phyloP scores from a whole-genome alignment of 176 grass and related monocot genomes.

The Triticum monococcum region DNA sequence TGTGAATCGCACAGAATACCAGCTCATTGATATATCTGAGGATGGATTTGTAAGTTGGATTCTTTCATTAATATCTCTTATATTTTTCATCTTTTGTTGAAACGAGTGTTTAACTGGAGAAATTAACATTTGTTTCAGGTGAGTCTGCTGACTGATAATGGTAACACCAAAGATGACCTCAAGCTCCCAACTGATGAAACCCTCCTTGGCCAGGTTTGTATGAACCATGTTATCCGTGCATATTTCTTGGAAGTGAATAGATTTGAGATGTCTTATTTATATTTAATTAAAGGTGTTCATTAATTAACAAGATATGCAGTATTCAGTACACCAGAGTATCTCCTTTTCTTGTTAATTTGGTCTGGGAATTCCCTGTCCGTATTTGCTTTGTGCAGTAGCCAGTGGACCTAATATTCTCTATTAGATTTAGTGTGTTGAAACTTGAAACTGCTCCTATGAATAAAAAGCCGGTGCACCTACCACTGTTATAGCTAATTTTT shows the following conservation, averaged over 20 bases:
- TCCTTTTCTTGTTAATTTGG: neutral
- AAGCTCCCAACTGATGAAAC: slow-evolving; percentile 46
- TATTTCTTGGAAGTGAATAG: neutral
- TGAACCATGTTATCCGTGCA: neutral
- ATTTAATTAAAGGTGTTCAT: neutral
- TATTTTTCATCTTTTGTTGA: neutral
- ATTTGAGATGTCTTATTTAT: neutral
- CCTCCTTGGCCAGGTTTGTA: slow-evolving; percentile 39
- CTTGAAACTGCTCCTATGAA: neutral
- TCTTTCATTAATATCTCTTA: neutral
- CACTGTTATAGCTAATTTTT: neutral
- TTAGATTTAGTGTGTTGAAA: neutral
- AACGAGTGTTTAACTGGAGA: neutral
- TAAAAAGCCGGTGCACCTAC: neutral
- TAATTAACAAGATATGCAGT: neutral
- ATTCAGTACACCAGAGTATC: no score
- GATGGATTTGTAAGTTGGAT: slow-evolving; percentile 58
- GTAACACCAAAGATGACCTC: slow-evolving; percentile 53
- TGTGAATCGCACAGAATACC: slow-evolving; percentile 55
- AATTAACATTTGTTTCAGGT: slow-evolving; percentile 31
- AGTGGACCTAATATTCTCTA: neutral
- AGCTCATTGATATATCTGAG: slow-evolving; percentile 66
- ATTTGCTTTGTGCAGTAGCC: neutral
- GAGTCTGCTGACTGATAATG: slow-evolving; percentile 53
- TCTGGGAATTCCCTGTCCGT: neutral